Percentiles rank a stretch among this genome's conserved stretches.
Conservation (phyloP, 306 rosid genomes). For the Aeschynomene evenia region DNA sequence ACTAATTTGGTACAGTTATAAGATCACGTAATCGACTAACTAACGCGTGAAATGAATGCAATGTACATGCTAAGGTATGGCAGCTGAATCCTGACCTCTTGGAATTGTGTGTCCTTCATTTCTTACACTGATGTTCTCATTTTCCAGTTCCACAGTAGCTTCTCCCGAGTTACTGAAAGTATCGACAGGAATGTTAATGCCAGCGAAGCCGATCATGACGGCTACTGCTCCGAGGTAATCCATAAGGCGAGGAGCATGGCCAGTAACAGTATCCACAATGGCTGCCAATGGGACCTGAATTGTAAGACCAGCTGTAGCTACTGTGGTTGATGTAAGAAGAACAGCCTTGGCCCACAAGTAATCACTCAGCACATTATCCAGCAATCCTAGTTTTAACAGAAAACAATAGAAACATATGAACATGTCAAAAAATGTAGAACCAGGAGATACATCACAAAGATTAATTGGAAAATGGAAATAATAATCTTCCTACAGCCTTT, state of each 20-base stretch:
- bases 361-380: conserved; percentile 94
- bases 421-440: background rate
- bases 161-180: conserved; percentile 46
- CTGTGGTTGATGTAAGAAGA: conserved; percentile 92
- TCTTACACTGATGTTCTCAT: conserved; percentile 22
- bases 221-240: conserved; percentile 82
- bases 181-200: conserved; percentile 77
- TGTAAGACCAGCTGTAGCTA: conserved; percentile 94
- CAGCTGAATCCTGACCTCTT: conserved; percentile 28
- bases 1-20: conserved; percentile 4
- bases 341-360: conserved; percentile 98
- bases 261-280: conserved; percentile 69
- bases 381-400: conserved; percentile 51
- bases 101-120: conserved; percentile 31
- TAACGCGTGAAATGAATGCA: background rate
- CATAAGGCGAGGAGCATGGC: conserved; percentile 71
- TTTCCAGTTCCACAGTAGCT: conserved; percentile 45
- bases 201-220: conserved; percentile 82
- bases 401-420: conserved; percentile 19
- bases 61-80: conserved; percentile 33
- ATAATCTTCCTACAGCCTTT: background rate
- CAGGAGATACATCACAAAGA: background rate
- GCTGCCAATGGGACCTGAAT: conserved; percentile 98
- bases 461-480: no score
- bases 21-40: background rate